These are phyloP conservation scores for Luffa aegyptiaca DNA, from an alignment of 306 rosid species.

Conservation along the genomic window DNA sequence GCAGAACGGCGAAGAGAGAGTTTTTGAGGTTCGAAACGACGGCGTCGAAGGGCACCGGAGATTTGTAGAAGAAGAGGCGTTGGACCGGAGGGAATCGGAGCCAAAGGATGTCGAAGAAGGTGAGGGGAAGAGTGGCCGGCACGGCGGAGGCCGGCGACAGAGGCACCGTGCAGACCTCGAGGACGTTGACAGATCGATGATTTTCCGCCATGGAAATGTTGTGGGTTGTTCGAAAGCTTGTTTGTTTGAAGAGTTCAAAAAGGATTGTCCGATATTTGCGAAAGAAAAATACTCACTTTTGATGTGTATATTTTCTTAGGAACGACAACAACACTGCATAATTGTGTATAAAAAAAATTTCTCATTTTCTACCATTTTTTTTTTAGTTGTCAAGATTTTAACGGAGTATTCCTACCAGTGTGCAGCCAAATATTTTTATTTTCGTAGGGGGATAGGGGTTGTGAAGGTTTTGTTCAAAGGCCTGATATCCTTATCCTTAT, in stretches of 20 bases:
- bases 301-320: too few relatives aligned
- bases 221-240: neutral
- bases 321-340: too few relatives aligned
- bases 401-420: too few relatives aligned
- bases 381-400: too few relatives aligned
- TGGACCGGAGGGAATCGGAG: neutral
- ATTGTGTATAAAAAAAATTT: too few relatives aligned
- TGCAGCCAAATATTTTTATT: too few relatives aligned
- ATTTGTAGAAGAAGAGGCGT: constrained; percentile 26
- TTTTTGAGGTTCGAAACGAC: constrained; percentile 22
- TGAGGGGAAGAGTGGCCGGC: constrained; percentile 22
- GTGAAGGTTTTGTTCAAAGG: too few relatives aligned
- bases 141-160: constrained; percentile 21
- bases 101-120: constrained; percentile 25
- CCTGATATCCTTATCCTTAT: too few relatives aligned
- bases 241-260: neutral
- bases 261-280: too few relatives aligned
- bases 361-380: too few relatives aligned
- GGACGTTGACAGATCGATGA: neutral
- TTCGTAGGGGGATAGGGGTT: too few relatives aligned
- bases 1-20: constrained; percentile 26
- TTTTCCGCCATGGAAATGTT: neutral
- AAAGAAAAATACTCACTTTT: too few relatives aligned
- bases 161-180: neutral
- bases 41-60: constrained; percentile 14